These are phyloP conservation scores for Histomonas meleagridis DNA, from an alignment of 208 protist genomes.

Conservation along the genomic window DNA sequence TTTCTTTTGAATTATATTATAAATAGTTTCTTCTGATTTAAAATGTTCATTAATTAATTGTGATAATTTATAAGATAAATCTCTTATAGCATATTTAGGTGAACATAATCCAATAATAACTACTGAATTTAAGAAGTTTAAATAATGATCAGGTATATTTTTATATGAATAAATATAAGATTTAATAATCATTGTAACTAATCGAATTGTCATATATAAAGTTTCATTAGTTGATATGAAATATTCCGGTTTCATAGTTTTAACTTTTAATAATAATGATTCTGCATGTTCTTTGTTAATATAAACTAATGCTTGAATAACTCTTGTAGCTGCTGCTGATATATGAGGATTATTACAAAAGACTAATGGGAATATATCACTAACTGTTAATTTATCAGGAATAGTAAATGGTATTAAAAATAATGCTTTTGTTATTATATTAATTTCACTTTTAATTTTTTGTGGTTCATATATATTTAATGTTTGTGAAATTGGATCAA, in stretches of 20 bases:
- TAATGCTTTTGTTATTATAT: background rate
- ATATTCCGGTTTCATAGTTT: background rate
- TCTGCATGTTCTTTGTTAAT: background rate
- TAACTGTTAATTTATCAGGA: background rate
- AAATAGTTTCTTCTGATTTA: background rate
- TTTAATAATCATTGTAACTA: background rate
- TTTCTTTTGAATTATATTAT: too few relatives aligned
- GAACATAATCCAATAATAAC: background rate
- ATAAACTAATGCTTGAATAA: background rate
- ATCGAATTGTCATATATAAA: background rate
- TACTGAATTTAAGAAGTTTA: background rate
- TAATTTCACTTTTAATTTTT: too few relatives aligned
- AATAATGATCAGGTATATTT: background rate
- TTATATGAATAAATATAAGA: background rate
- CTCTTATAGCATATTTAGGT: background rate
- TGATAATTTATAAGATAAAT: background rate
- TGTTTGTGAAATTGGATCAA: background rate
- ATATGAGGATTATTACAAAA: background rate
- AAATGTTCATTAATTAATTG: too few relatives aligned
- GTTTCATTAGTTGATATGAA: background rate
- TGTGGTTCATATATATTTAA: too few relatives aligned
- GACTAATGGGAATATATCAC: background rate
- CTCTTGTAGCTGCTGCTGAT: background rate
- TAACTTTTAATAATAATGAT: background rate
- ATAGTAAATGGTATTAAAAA: background rate